Evolutionary conservation across 352 stramenopile species (phyloP).

Genomic region (Phytophthora podocarpi): DNA sequence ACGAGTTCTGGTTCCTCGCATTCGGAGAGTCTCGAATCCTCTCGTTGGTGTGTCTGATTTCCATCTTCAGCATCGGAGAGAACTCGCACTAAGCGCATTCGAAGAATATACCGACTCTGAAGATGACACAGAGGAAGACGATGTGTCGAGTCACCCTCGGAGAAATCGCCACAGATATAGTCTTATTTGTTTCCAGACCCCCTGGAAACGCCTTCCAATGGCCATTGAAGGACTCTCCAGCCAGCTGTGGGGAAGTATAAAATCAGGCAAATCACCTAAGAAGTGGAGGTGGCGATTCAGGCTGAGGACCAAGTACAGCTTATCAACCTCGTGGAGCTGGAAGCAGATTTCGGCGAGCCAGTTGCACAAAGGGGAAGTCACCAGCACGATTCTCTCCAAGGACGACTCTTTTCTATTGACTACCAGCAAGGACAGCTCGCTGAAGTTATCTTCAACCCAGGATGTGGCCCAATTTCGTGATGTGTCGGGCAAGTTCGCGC

Average conservation of each 20-base stretch:
- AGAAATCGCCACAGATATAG: conserved; percentile 27
- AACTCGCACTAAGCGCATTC: conserved; percentile 35
- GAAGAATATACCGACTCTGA: conserved; percentile 43
- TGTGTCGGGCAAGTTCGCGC: conserved; percentile 37
- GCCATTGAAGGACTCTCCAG: conserved; percentile 40
- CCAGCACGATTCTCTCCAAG: conserved; percentile 60
- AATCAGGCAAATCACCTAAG: conserved; percentile 44
- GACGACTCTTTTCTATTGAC: conserved; percentile 59
- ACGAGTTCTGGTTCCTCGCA: conserved; percentile 22
- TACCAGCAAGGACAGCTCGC: conserved; percentile 68
- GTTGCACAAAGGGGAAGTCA: conserved; percentile 70
- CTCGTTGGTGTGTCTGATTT: conserved; percentile 9
- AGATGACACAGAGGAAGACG: conserved; percentile 27
- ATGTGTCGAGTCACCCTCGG: neutral
- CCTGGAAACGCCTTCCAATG: conserved; percentile 41
- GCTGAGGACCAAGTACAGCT: conserved; percentile 39
- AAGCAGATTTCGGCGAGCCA: conserved; percentile 41
- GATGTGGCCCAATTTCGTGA: conserved; percentile 37
- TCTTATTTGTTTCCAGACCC: conserved; percentile 52
- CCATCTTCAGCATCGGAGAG: conserved; percentile 21
- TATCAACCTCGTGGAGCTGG: conserved; percentile 52
- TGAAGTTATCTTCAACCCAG: conserved; percentile 55
- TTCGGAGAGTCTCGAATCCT: conserved; percentile 29
- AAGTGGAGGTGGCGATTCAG: conserved; percentile 62
- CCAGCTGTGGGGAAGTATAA: conserved; percentile 41